These are phyloP conservation scores for Xylaria multiplex DNA, from an alignment of 2,329 filamentous ascomycete species.

Conservation along the genomic window DNA sequence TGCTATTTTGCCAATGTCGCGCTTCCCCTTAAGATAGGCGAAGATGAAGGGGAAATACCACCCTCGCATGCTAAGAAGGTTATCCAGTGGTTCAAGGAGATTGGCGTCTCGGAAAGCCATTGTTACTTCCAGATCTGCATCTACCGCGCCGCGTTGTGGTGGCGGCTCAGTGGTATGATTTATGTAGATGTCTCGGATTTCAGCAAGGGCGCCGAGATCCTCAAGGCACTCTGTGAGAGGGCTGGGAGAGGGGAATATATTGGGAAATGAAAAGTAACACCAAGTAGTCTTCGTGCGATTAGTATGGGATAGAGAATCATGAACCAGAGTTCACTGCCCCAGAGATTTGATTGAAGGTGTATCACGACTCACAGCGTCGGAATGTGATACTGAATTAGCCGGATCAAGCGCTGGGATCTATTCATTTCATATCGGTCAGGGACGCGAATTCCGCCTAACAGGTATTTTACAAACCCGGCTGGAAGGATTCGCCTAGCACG, in stretches of 20 bases:
- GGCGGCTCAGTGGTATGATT: slow-evolving; percentile 70
- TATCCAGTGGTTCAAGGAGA: slow-evolving; percentile 57
- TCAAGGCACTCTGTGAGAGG: slow-evolving; percentile 51
- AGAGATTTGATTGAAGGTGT: too few relatives aligned
- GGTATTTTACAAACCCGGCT: too few relatives aligned
- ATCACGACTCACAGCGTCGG: too few relatives aligned
- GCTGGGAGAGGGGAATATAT: slow-evolving; percentile 55
- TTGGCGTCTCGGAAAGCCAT: slow-evolving; percentile 54
- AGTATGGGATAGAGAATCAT: not conserved
- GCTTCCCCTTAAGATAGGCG: slow-evolving; percentile 56
- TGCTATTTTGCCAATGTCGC: slow-evolving; percentile 69
- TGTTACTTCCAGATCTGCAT: slow-evolving; percentile 67
- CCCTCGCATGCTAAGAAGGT: slow-evolving; percentile 51
- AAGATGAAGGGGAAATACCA: slow-evolving; percentile 41
- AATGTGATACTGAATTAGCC: too few relatives aligned
- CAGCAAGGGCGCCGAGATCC: slow-evolving; percentile 40
- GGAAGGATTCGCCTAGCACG: too few relatives aligned
- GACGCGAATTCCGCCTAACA: too few relatives aligned
- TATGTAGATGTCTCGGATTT: slow-evolving; percentile 73
- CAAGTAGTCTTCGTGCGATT: not conserved
- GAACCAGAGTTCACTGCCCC: too few relatives aligned
- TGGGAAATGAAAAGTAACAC: not conserved
- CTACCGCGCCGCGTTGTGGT: slow-evolving; percentile 67
- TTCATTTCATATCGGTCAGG: too few relatives aligned
- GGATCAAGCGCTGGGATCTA: too few relatives aligned